Evolutionary conservation across 169 alveolate genomes (phyloP).

Genomic region (Miamiensis avidus): DNA sequence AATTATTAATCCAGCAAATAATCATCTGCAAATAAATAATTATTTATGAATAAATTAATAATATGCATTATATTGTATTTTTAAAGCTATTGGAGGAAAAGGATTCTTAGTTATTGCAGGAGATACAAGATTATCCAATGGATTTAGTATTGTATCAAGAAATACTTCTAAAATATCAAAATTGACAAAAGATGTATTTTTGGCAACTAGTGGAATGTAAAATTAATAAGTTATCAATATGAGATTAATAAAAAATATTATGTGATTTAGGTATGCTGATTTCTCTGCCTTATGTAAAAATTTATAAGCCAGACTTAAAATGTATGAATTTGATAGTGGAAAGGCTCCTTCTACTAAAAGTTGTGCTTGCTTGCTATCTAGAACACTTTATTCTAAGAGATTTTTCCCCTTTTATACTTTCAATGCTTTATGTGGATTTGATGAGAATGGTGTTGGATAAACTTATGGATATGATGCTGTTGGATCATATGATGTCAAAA

Average conservation of each 20-base stretch:
- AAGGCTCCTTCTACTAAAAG: slow-evolving; percentile 65
- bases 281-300: slow-evolving; percentile 65
- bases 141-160: slow-evolving; percentile 72
- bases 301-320: slow-evolving; percentile 63
- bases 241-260: background rate
- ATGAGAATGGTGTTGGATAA: slow-evolving; percentile 61
- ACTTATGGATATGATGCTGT: slow-evolving; percentile 83
- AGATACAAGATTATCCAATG: slow-evolving; percentile 75
- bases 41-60: too few species aligned
- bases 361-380: slow-evolving; percentile 68
- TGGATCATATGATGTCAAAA: slow-evolving; percentile 69
- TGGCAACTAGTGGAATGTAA: slow-evolving; percentile 76
- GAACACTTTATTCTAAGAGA: slow-evolving; percentile 71
- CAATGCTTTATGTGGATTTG: slow-evolving; percentile 70
- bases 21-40: too few species aligned
- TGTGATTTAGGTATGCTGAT: slow-evolving; percentile 57
- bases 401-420: slow-evolving; percentile 84
- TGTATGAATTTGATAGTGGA: slow-evolving; percentile 61
- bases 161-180: slow-evolving; percentile 66
- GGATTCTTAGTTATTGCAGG: slow-evolving; percentile 77
- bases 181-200: slow-evolving; percentile 64
- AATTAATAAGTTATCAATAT: too few species aligned
- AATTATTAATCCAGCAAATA: too few species aligned
- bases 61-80: too few species aligned
- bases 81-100: slow-evolving; percentile 74